Base-by-base conservation (phyloP, 2,329 filamentous ascomycete genomes). In the Penicillium occitanis region DNA sequence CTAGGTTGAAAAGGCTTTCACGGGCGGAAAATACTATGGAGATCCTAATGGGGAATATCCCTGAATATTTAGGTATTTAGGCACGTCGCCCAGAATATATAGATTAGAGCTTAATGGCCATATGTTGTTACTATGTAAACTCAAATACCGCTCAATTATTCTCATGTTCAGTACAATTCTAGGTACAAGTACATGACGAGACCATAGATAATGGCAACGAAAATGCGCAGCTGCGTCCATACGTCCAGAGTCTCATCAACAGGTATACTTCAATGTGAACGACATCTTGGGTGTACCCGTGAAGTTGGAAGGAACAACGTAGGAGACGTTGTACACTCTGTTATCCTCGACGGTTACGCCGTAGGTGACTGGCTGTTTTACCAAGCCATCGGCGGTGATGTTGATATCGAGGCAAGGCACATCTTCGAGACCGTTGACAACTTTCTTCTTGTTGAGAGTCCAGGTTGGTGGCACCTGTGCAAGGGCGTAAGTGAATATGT, bases 291-390 rank as follows among this genome's bases (percentile, higher is more conserved):
- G 79, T 42, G 72, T 72, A 2, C 81, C 80, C 17, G 74, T 67
- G 50, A 81, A 83, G 2, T 71, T 75, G 0, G 68, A 67, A 0
- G 80, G 80, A 1, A 83, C 81, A 3, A 72, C 76, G 67, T 82
- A 84, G 1, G 81, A 82, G 30, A 84, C 75, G 46, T 83, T 84
- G 42, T 83, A 83, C 22, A 79, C 79, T 66, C 74, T 74, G 60
- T 83, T 80, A 60, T 81, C 74, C 50, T 79, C 75, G 55, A 83
- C 70, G 8, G 70, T 71, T 11, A 70, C 69, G 0, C 78, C 78
- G 62, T 82, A 82, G 3, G 73, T 70, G 2, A 78, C 75, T 1
- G 76, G 74, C 67, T 77, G 72, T 51, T 74, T 70, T 51, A 76
- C 72, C 30, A 83, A 64, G 0, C 80, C 81, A 2, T 74, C 70